These are phyloP conservation scores for Solanum boliviense DNA, from an alignment of 257 asterid species.

Conservation along the genomic window DNA sequence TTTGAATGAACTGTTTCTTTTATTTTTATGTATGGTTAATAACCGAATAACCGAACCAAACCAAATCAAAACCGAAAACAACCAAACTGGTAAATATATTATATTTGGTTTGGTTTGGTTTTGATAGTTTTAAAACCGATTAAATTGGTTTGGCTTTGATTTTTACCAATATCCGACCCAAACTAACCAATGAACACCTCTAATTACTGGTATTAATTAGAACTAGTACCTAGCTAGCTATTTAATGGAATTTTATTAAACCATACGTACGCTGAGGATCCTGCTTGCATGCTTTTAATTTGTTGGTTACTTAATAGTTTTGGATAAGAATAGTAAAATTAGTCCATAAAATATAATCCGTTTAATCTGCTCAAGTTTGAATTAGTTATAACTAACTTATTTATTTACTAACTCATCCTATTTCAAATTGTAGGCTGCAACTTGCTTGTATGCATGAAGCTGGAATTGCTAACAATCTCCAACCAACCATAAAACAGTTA, in stretches of 20 bases:
- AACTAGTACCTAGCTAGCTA: background rate
- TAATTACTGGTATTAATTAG: background rate
- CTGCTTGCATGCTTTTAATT: background rate
- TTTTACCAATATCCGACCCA: no score
- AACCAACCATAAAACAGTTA: rapidly evolving
- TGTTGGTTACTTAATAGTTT: background rate
- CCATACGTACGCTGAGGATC: background rate
- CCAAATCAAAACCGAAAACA: no score
- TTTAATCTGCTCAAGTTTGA: background rate
- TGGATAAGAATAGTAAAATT: background rate
- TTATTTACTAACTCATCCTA: background rate
- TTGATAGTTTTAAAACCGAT: no score
- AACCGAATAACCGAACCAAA: no score
- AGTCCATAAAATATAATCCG: background rate
- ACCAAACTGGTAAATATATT: no score
- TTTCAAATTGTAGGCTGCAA: background rate
- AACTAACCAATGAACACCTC: no score
- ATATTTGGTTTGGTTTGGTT: no score
- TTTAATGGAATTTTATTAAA: background rate
- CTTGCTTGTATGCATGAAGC: background rate
- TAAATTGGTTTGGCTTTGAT: no score
- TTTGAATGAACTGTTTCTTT: no score
- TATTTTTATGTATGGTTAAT: no score
- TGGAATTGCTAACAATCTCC: background rate
- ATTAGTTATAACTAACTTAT: background rate